Base-by-base conservation (phyloP, 331 rosid genomes). In the Quercus phellos region DNA sequence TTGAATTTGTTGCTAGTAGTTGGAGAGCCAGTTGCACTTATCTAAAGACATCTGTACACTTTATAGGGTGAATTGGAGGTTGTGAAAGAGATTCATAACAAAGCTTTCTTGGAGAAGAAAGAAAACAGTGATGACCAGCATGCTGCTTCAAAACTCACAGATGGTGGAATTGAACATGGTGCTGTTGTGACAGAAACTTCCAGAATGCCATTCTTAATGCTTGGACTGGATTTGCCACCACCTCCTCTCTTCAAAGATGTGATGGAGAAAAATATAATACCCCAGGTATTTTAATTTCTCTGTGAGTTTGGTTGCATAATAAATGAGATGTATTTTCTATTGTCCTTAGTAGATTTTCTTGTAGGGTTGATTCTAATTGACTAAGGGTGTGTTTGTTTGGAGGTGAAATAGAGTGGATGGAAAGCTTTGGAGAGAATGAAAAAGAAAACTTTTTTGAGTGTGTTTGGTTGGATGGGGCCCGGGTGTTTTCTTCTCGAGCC, bases 231-330 rank as follows among this genome's bases (percentile, higher is more conserved):
- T 88, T 85, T 92, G 85, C 98, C 99, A 14, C 99, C 99, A 1
- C 98, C 99, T 12, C 99, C 99, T 30, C 97, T 94, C 78, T 94
- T 94, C 86, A 90, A 88, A 87, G 98, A 94, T 84, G 97, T 92
- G 73, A 92, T 92, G 99, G 98, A 94, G 91, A 94, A 94, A 87
- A 94, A 94, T 80, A 94, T 92, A 68, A 94, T 94, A 86, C 99
- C 99, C 22, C 98, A 94, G 99, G 98, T 94, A 78, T 38, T 53
- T 35, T 60, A 67, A 82, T 26, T 53, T 73, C 24, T 51, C 29
- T 68, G 42, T 50, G 73, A 42, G 32, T 53, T 60, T 14, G 12
- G 14, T 43, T 84, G 27, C 56, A 61, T 51, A 3, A 38, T 67
- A 78, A 29, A 72, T 70, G 50, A 43, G 27, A 34, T 9, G 4